Percentiles rank a stretch among this genome's conserved stretches.
These are phyloP conservation scores for Apophysomyces variabilis DNA, from an alignment of 371 early-diverging fungal species.

Conservation along the genomic window DNA sequence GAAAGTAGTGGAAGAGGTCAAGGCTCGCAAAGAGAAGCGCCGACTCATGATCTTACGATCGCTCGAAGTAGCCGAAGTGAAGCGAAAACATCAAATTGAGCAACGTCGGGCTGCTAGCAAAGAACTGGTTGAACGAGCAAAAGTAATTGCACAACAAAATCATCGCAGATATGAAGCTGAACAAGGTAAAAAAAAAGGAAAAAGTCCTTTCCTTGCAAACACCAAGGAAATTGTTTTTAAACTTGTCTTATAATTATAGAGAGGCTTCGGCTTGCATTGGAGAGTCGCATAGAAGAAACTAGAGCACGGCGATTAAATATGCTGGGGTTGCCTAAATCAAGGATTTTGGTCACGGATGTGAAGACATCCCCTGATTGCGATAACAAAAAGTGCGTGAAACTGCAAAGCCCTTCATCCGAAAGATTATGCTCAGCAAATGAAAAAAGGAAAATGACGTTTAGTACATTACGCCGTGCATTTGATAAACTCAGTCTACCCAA, in stretches of 20 bases:
- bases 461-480: slow-evolving; percentile 18
- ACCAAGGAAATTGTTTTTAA: not conserved
- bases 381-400: not conserved
- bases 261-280: slow-evolving; percentile 18
- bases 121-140: slow-evolving; percentile 47
- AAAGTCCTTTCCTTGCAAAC: not conserved
- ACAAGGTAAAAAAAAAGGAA: slow-evolving; percentile 18
- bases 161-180: slow-evolving; percentile 26
- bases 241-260: slow-evolving; percentile 16
- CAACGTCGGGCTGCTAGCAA: slow-evolving; percentile 41
- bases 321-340: slow-evolving; percentile 24
- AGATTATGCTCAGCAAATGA: slow-evolving; percentile 11
- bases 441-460: slow-evolving; percentile 19
- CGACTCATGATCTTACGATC: slow-evolving; percentile 29
- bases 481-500: slow-evolving; percentile 34
- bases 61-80: slow-evolving; percentile 42
- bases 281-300: slow-evolving; percentile 26
- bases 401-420: slow-evolving; percentile 18
- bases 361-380: not conserved
- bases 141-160: slow-evolving; percentile 40
- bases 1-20: slow-evolving; percentile 31
- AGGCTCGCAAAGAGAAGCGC: slow-evolving; percentile 33
- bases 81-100: slow-evolving; percentile 43
- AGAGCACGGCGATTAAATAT: slow-evolving; percentile 29
- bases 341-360: slow-evolving; percentile 28